These are phyloP conservation scores for Hanseniaspora opuntiae DNA, from an alignment of 805 yeast species.

Conservation along the genomic window DNA sequence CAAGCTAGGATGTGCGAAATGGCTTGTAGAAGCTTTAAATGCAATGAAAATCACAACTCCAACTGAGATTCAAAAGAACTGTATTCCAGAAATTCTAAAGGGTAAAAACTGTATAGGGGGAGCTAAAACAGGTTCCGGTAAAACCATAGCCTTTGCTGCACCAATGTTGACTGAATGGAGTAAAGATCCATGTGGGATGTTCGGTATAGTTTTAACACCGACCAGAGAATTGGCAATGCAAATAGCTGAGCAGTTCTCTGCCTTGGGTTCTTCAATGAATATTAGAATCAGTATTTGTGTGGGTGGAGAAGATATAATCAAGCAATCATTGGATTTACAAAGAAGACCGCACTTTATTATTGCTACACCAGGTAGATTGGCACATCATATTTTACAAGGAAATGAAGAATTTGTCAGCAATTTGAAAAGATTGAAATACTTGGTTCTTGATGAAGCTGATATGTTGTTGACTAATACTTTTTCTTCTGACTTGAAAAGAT, in stretches of 20 bases:
- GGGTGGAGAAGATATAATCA: conserved; percentile 91
- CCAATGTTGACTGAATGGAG: conserved; percentile 94
- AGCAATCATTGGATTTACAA: conserved; percentile 71
- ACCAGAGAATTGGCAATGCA: conserved; percentile 88
- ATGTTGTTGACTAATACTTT: conserved; percentile 73
- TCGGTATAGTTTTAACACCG: conserved; percentile 80
- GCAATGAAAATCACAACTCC: conserved; percentile 78
- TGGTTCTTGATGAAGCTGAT: conserved; percentile 95
- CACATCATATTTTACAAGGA: conserved; percentile 75
- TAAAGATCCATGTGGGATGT: conserved; percentile 85
- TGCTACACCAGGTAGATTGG: conserved; percentile 94
- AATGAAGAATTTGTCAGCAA: conserved; percentile 82
- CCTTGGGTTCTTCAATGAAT: conserved; percentile 81
- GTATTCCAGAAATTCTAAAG: conserved; percentile 72
- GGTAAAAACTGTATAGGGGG: conserved; percentile 92
- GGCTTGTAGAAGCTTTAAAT: conserved; percentile 69
- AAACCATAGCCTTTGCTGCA: conserved; percentile 93
- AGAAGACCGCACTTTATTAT: conserved; percentile 83
- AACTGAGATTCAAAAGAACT: conserved; percentile 72
- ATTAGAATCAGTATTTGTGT: conserved; percentile 71
- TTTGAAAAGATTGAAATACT: conserved; percentile 57
- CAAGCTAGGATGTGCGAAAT: conserved; percentile 62
- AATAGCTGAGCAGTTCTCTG: conserved; percentile 91
- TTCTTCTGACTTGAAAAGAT: conserved; percentile 59
- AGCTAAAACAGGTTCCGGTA: conserved; percentile 96